A percentile compares a stretch with the other conserved stretches of the same genome.
phyloP scores from a whole-genome alignment of 2,329 filamentous ascomycete species.

The Helicocarpus griseus region DNA sequence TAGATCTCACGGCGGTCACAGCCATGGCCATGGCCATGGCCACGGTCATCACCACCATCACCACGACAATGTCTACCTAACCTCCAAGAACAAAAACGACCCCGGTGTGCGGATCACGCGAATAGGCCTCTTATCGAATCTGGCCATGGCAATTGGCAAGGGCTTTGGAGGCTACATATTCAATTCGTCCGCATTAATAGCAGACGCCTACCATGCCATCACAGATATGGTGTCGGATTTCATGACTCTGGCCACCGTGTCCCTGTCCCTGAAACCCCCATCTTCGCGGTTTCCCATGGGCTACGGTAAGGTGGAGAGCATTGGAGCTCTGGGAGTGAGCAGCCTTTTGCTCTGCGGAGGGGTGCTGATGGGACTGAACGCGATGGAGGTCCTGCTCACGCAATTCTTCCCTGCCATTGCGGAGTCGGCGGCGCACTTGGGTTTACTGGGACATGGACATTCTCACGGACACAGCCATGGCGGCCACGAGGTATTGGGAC shows the following conservation, averaged over 20 bases:
- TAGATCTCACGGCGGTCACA: constrained; percentile 28
- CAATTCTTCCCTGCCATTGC: constrained; percentile 62
- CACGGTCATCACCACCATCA: constrained; percentile 65
- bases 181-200: constrained; percentile 85
- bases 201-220: constrained; percentile 90
- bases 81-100: constrained; percentile 75
- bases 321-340: constrained; percentile 88
- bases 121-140: constrained; percentile 78
- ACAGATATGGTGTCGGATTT: constrained; percentile 93
- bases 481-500: constrained; percentile 45
- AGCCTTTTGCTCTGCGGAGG: constrained; percentile 82
- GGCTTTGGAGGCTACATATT: constrained; percentile 87
- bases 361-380: constrained; percentile 81
- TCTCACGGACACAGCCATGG: constrained; percentile 46
- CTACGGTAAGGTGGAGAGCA: constrained; percentile 95
- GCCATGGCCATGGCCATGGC: constrained; percentile 47
- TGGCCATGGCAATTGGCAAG: constrained; percentile 90
- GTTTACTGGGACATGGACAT: constrained; percentile 46
- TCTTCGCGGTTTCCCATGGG: constrained; percentile 77
- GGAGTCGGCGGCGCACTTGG: constrained; percentile 34
- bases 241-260: constrained; percentile 86
- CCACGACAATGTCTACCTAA: constrained; percentile 76
- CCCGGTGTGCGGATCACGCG: constrained; percentile 89
- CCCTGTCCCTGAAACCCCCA: constrained; percentile 80
- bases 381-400: constrained; percentile 57